A percentile compares a stretch with the other conserved stretches of the same genome.
Conservation (phyloP, 768 basidiomycete species). For the Suillus subaureus region DNA sequence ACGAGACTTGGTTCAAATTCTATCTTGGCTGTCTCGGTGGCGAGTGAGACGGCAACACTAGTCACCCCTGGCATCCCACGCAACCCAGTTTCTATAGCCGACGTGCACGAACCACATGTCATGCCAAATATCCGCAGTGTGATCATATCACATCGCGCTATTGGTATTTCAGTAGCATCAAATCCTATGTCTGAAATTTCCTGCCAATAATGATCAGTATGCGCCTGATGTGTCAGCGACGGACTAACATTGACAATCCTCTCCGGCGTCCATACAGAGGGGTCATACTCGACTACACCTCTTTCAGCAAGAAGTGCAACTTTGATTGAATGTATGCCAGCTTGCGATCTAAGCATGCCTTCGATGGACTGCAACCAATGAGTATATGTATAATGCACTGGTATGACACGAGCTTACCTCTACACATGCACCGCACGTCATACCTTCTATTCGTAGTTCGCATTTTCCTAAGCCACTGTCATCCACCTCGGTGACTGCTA, state of each 20-base stretch:
- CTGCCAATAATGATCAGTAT: constrained; percentile 39
- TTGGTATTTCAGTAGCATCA: constrained; percentile 78
- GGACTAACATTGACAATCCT: constrained; percentile 68
- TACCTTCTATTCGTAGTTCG: constrained; percentile 83
- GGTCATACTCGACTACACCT: constrained; percentile 88
- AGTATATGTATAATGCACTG: neutral
- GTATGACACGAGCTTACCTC: constrained; percentile 55
- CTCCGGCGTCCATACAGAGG: constrained; percentile 73
- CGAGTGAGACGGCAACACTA: constrained; percentile 70
- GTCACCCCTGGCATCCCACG: constrained; percentile 71
- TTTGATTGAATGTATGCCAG: constrained; percentile 89
- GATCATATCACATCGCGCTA: constrained; percentile 63
- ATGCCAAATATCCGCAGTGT: constrained; percentile 87
- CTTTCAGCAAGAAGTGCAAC: constrained; percentile 98
- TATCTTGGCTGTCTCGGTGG: constrained; percentile 75
- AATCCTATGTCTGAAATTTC: constrained; percentile 95
- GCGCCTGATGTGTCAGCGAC: neutral
- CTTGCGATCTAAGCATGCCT: constrained; percentile 74
- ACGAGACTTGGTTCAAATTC: constrained; percentile 73
- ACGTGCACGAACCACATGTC: constrained; percentile 85
- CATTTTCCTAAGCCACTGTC: constrained; percentile 50
- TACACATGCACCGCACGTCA: constrained; percentile 90
- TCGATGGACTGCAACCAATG: constrained; percentile 67
- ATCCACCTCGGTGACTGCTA: constrained; percentile 27
- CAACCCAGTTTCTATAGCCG: constrained; percentile 73